These are phyloP conservation scores for Talaromyces sp. DNA, from an alignment of 2,329 filamentous ascomycete genomes.

Conservation along the genomic window DNA sequence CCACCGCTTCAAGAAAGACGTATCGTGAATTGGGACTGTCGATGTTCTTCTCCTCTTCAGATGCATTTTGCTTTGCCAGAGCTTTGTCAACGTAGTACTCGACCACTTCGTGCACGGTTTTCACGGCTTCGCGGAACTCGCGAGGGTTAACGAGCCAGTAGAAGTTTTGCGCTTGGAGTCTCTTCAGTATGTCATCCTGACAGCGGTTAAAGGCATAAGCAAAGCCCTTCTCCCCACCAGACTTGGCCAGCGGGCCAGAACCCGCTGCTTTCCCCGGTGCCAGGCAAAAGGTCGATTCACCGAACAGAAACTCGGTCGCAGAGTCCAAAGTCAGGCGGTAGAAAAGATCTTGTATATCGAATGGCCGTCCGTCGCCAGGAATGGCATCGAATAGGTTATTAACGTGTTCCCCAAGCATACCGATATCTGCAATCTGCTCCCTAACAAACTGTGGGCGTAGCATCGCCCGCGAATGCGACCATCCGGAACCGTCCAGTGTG, in stretches of 20 bases:
- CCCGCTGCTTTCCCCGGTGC: constrained; percentile 34
- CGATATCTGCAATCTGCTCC: constrained; percentile 70
- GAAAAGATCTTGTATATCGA: constrained; percentile 72
- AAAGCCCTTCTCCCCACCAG: constrained; percentile 28
- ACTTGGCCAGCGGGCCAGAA: constrained; percentile 42
- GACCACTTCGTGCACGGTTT: constrained; percentile 33
- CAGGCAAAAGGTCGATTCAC: constrained; percentile 61
- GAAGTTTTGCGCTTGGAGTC: constrained; percentile 25
- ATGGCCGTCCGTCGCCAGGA: constrained; percentile 41
- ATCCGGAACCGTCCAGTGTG: constrained; percentile 69
- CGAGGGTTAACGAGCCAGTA: constrained; percentile 36
- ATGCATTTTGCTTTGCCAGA: constrained; percentile 48
- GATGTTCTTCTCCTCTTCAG: constrained; percentile 24
- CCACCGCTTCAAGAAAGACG: constrained; percentile 54
- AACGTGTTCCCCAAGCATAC: constrained; percentile 74
- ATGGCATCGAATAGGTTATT: constrained; percentile 62
- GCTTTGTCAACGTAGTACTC: constrained; percentile 66
- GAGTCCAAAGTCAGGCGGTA: constrained; percentile 79
- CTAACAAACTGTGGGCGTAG: constrained; percentile 82
- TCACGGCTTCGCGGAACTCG: constrained; percentile 34
- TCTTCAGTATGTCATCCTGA: constrained; percentile 25
- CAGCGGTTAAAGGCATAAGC: constrained; percentile 32
- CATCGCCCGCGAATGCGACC: constrained; percentile 73
- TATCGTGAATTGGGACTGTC: constrained; percentile 29
- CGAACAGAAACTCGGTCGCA: constrained; percentile 80